Evolutionary conservation across 2,329 filamentous ascomycete species (phyloP), one percentile per base, ranked within the genome.

Genomic region (Nakataea oryzae): DNA sequence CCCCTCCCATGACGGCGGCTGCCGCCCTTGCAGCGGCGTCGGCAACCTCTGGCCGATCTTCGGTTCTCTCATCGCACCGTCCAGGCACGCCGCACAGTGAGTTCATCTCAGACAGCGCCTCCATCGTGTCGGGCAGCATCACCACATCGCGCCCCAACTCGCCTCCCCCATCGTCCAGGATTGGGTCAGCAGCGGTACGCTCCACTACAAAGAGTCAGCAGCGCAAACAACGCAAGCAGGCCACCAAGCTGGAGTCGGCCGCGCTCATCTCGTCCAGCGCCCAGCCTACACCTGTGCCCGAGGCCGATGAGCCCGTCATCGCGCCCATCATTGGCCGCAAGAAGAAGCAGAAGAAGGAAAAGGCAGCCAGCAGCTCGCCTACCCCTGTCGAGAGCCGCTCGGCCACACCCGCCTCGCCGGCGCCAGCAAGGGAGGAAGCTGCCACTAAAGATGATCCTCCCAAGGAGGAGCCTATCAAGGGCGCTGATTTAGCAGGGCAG

Each of bases 321-420:
- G 90, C 86, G 9, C 90, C 91, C 0, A 88, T 96, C 54, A 72
- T 91, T 59, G 89, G 89, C 41, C 84, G 90, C 61, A 92, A 92
- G 79, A 93, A 91, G 79, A 95, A 93, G 76, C 85, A 90, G 71
- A 93, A 91, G 74, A 86, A 88, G 68, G 87, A 84, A 65, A 75
- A 74, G 68, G 70, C 67, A 34, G 60, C 66, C 26, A 70, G 66
- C 57, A 72, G 67, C 34, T 62, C 65, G 13, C 67, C 66, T 3
- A 75, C 67, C 3, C 64, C 58, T 4, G 47, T 12, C 2, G 62
- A 61, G 61, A 70, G 67, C 60, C 65, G 66, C 11, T 65, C 68
- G 2, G 62, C 67, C 26, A 69, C 68, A 0, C 68, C 69, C 0
- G 58, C 64, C 1, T 54, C 62, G 5, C 28, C 58, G 47, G 57